Conservation (phyloP, 768 basidiomycete genomes). For the Rhodotorula sphaerocarpa region DNA sequence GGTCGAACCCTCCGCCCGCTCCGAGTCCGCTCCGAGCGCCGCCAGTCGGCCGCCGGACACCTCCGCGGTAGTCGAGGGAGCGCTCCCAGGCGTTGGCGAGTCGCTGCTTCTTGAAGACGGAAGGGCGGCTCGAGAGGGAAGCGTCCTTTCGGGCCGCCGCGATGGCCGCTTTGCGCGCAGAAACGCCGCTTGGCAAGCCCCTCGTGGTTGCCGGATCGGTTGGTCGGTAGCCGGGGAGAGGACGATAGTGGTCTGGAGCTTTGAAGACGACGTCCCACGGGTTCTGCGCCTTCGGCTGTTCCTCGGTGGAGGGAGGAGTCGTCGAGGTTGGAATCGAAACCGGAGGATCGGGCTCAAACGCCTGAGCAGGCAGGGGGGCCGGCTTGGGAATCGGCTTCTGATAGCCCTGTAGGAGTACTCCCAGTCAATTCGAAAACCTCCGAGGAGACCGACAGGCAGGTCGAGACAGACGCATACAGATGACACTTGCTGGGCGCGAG, state of each 20-base stretch:
- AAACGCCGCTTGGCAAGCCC: neutral
- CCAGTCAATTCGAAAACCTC: too few species aligned
- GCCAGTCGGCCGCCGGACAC: neutral
- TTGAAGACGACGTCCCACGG: constrained; percentile 21
- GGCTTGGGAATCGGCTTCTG: constrained; percentile 17
- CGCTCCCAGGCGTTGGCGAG: constrained; percentile 18
- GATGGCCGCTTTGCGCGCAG: neutral
- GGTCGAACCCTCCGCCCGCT: neutral
- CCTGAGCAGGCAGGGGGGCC: constrained; percentile 7
- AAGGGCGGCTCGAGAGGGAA: neutral
- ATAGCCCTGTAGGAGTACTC: constrained; percentile 5
- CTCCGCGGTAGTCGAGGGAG: constrained; percentile 19
- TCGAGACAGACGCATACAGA: too few species aligned
- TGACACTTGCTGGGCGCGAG: neutral
- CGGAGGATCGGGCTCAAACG: constrained; percentile 1
- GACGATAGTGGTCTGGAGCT: constrained; percentile 17
- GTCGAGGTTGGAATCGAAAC: neutral
- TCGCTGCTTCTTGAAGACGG: neutral
- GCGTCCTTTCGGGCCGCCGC: neutral
- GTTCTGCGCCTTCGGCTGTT: neutral
- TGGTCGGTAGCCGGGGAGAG: constrained; percentile 17
- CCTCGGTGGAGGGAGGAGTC: neutral
- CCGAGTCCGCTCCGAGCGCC: neutral
- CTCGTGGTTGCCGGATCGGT: too few species aligned
- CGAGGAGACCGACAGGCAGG: too few species aligned